phyloP scores from a whole-genome alignment of 352 stramenopile species.

The Globisporangium takayamanum region DNA sequence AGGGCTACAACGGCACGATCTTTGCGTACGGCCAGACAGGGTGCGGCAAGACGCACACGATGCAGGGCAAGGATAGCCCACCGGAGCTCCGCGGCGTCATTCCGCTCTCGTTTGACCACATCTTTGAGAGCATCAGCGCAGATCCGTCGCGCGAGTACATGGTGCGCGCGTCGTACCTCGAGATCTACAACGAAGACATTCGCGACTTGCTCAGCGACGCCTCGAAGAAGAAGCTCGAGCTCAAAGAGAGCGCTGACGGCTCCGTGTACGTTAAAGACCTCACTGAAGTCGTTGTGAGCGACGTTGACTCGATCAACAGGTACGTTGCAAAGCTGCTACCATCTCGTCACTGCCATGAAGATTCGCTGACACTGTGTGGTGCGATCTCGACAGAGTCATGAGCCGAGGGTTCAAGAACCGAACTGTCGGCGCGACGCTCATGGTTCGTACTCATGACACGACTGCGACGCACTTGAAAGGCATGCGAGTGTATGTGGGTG shows the following conservation, averaged over 20 bases:
- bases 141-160: constrained; percentile 71
- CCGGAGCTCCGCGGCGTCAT: constrained; percentile 77
- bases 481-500: background rate
- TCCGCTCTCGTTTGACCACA: constrained; percentile 79
- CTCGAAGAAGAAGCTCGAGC: constrained; percentile 70
- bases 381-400: constrained; percentile 37
- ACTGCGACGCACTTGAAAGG: too few relatives aligned
- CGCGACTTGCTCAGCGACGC: constrained; percentile 84
- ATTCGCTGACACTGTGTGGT: background rate
- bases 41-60: constrained; percentile 82
- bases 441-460: constrained; percentile 28
- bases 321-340: constrained; percentile 1
- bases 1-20: constrained; percentile 90
- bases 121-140: constrained; percentile 80
- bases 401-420: constrained; percentile 79
- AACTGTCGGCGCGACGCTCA: constrained; percentile 72
- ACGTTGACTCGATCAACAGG: constrained; percentile 74
- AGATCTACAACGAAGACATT: constrained; percentile 96
- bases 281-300: constrained; percentile 69
- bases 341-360: background rate
- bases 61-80: constrained; percentile 75
- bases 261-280: constrained; percentile 89
- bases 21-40: constrained; percentile 89
- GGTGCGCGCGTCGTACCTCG: constrained; percentile 87
- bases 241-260: constrained; percentile 79